Evolutionary conservation across 2,329 filamentous ascomycete species (phyloP).

Genomic region (Diaporthe sp.): DNA sequence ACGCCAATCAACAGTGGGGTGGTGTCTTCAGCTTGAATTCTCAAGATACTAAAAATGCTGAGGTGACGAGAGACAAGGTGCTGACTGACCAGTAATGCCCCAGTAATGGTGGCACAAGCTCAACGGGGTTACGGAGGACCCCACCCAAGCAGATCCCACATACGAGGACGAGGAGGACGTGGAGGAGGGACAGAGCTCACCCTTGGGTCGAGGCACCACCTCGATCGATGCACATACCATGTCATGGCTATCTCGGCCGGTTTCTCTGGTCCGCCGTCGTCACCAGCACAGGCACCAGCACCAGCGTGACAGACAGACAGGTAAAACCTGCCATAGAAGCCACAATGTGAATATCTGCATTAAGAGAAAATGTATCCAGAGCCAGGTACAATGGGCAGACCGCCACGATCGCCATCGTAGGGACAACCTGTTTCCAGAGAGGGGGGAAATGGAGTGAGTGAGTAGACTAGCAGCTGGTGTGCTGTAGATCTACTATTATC

Average conservation of each 20-base stretch:
- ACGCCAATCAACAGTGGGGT: neutral
- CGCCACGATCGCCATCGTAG: neutral
- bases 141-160: conserved; percentile 27
- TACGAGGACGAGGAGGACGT: neutral
- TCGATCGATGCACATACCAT: conserved; percentile 10
- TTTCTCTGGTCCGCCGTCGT: neutral
- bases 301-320: neutral
- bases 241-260: neutral
- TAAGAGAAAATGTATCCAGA: no score
- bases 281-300: conserved; percentile 10
- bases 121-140: conserved; percentile 21
- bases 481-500: conserved; percentile 30
- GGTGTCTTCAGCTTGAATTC: neutral
- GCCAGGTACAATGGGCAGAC: neutral
- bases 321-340: neutral
- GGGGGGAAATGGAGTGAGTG: neutral
- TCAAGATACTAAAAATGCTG: conserved; percentile 13
- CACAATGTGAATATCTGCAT: no score
- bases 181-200: conserved; percentile 18
- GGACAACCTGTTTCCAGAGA: neutral
- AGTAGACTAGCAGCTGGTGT: neutral
- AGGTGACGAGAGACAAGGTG: conserved; percentile 19
- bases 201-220: conserved; percentile 7
- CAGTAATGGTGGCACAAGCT: conserved; percentile 18
- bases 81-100: conserved; percentile 8